Conservation (phyloP, 106 monocot species). For the Vanilla planifolia region DNA sequence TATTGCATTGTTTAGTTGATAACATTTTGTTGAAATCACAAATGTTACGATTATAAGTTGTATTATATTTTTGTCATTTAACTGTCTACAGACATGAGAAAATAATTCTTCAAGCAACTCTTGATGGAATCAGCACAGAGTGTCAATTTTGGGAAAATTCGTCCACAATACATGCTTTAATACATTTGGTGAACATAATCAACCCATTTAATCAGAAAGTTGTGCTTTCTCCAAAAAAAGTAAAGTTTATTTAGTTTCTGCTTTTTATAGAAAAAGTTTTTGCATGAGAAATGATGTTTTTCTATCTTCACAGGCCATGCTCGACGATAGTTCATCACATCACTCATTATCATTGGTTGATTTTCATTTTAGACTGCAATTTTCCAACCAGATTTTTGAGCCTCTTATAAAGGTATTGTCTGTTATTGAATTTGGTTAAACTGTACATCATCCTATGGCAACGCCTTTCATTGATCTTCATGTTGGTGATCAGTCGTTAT, state of each 20-base stretch:
- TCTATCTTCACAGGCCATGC: conserved; percentile 19
- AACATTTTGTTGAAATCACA: too few relatives aligned
- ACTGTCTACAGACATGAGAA: conserved; percentile 6
- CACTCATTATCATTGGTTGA: conserved; percentile 29
- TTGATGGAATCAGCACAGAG: conserved; percentile 43
- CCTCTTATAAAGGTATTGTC: conserved; percentile 50
- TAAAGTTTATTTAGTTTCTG: conserved; percentile 7
- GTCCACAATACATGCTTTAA: conserved; percentile 26
- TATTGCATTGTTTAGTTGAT: too few relatives aligned
- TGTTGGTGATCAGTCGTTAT: neutral
- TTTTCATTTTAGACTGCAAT: conserved; percentile 41
- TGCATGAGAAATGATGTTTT: too few relatives aligned
- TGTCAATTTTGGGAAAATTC: conserved; percentile 57
- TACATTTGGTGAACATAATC: conserved; percentile 42
- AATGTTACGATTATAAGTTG: too few relatives aligned
- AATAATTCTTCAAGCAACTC: conserved; percentile 32
- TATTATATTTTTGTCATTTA: too few relatives aligned
- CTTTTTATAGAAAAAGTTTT: too few relatives aligned
- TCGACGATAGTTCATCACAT: conserved; percentile 10
- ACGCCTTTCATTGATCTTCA: neutral
- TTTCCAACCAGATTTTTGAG: conserved; percentile 23
- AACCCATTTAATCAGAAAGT: conserved; percentile 49
- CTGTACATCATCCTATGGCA: neutral
- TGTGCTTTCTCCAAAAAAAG: conserved; percentile 45
- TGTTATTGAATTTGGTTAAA: conserved; percentile 10